Conservation (phyloP, 768 basidiomycete species). For the Agaricus subrufescens region DNA sequence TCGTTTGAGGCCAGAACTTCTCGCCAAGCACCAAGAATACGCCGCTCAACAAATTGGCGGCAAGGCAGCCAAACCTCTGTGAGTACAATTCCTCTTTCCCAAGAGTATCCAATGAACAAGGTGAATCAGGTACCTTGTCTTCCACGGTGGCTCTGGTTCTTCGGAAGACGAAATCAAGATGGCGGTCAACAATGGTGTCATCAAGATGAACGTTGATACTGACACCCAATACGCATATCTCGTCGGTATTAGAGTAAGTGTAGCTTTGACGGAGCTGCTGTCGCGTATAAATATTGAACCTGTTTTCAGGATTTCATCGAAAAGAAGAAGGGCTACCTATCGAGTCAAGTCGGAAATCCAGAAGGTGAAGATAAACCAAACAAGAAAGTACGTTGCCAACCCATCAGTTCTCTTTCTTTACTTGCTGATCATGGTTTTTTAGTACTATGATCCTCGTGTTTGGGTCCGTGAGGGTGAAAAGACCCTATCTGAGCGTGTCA, state of each 20-base stretch:
- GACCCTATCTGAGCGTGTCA: slow-evolving; percentile 82
- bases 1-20: slow-evolving; percentile 83
- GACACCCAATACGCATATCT: slow-evolving; percentile 94
- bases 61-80: slow-evolving; percentile 75
- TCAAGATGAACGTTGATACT: slow-evolving; percentile 99
- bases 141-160: slow-evolving; percentile 99
- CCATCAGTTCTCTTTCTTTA: background rate
- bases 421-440: slow-evolving; percentile 5
- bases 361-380: slow-evolving; percentile 97
- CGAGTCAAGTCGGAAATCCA: slow-evolving; percentile 93
- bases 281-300: background rate
- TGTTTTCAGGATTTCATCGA: slow-evolving; percentile 68
- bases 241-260: slow-evolving; percentile 65
- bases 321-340: slow-evolving; percentile 85
- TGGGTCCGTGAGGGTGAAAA: slow-evolving; percentile 99
- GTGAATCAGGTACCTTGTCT: slow-evolving; percentile 81
- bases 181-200: slow-evolving; percentile 87
- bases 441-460: slow-evolving; percentile 94
- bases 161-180: slow-evolving; percentile 92
- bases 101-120: slow-evolving; percentile 1
- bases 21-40: slow-evolving; percentile 86
- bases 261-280: slow-evolving; percentile 1
- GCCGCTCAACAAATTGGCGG: slow-evolving; percentile 64
- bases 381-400: slow-evolving; percentile 71
- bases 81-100: slow-evolving; percentile 21